A percentile compares a stretch with the other conserved stretches of the same genome.
These are phyloP conservation scores for Hypoxylon rubiginosum DNA, from an alignment of 2,329 filamentous ascomycete genomes.

Conservation along the genomic window DNA sequence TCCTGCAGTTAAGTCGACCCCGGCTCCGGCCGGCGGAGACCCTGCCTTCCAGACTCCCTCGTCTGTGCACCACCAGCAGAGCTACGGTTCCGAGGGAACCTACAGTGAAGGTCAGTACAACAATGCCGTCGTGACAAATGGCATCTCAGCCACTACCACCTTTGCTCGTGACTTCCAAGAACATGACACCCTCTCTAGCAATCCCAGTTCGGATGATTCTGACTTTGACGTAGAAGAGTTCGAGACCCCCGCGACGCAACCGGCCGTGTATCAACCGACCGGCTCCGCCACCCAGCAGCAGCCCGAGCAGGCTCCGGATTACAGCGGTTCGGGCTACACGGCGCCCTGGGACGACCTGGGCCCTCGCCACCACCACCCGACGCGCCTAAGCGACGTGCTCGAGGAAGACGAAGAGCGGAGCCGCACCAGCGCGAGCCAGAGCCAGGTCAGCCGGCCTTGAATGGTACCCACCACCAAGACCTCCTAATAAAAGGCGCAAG, in stretches of 20 bases:
- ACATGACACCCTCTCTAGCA: constrained; percentile 57
- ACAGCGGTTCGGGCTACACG: constrained; percentile 75
- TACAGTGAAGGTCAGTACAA: constrained; percentile 81
- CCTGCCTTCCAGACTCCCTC: constrained; percentile 59
- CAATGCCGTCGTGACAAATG: constrained; percentile 61
- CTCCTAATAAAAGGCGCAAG: constrained; percentile 5
- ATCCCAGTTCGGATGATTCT: constrained; percentile 65
- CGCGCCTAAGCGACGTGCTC: constrained; percentile 87
- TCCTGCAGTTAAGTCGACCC: constrained; percentile 59
- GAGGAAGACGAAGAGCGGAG: constrained; percentile 88
- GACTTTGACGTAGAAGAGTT: constrained; percentile 69
- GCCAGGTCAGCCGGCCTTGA: constrained; percentile 66
- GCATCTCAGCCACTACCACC: neutral
- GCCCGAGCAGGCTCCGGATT: constrained; percentile 66
- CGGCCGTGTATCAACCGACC: constrained; percentile 51
- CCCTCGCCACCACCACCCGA: constrained; percentile 87
- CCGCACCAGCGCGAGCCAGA: constrained; percentile 78
- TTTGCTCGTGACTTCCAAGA: constrained; percentile 69
- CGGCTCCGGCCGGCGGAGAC: constrained; percentile 55
- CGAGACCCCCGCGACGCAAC: constrained; percentile 64
- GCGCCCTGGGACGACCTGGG: constrained; percentile 79
- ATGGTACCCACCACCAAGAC: neutral
- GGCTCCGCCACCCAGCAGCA: constrained; percentile 46
- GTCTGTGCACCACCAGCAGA: constrained; percentile 61
- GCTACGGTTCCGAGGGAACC: constrained; percentile 70